A percentile compares a stretch with the other conserved stretches of the same genome.
These are phyloP conservation scores for Przewalskia tangutica DNA, from an alignment of 257 asterid species.

Conservation along the genomic window DNA sequence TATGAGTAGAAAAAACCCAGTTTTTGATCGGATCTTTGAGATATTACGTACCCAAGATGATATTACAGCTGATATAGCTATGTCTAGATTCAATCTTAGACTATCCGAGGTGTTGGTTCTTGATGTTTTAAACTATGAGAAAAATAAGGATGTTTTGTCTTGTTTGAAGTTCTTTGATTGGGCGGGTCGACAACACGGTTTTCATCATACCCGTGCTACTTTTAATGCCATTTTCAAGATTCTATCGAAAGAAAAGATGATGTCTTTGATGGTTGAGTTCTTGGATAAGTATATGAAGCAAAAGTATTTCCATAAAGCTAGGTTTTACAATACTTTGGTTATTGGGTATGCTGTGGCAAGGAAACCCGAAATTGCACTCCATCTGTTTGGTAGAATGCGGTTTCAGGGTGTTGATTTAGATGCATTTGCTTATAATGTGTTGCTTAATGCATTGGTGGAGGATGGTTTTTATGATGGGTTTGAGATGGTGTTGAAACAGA, in stretches of 20 bases:
- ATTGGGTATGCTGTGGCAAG: constrained; percentile 79
- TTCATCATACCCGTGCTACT: constrained; percentile 57
- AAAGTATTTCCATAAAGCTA: constrained; percentile 17
- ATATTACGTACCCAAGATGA: constrained; percentile 47
- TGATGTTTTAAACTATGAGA: constrained; percentile 43
- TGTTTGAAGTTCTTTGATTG: constrained; percentile 86
- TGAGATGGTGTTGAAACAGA: constrained; percentile 40
- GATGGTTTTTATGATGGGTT: constrained; percentile 41
- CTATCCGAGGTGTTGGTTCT: constrained; percentile 45
- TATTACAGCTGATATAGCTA: constrained; percentile 27
- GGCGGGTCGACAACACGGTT: constrained; percentile 74
- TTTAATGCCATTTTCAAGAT: constrained; percentile 58
- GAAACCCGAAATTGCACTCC: constrained; percentile 53
- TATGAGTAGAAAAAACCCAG: constrained; percentile 37
- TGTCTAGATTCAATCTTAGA: constrained; percentile 38
- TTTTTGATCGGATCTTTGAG: constrained; percentile 42
- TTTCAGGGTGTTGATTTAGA: constrained; percentile 68
- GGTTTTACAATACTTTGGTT: constrained; percentile 43
- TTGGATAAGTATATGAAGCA: constrained; percentile 26
- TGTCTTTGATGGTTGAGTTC: constrained; percentile 43
- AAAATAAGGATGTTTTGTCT: constrained; percentile 40
- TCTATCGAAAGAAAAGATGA: constrained; percentile 40
- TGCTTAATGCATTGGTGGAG: constrained; percentile 68
- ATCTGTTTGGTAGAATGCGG: constrained; percentile 70
- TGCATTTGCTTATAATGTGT: constrained; percentile 42